Conservation (phyloP, 768 basidiomycete genomes). For the Termitomyces sp. region DNA sequence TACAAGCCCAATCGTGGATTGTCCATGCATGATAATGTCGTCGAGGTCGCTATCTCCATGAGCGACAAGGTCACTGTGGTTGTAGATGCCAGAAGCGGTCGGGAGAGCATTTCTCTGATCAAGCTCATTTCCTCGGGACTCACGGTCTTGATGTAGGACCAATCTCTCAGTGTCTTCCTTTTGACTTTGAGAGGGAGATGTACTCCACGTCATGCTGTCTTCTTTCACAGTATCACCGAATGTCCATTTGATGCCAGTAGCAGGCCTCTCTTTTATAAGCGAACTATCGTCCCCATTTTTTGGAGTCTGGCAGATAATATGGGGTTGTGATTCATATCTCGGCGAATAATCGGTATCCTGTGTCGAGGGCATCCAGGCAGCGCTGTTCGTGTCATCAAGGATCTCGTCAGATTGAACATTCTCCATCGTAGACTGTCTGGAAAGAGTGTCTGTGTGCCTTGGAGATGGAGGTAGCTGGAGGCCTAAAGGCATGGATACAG, state of each 20-base stretch:
- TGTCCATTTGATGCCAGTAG: slow-evolving; percentile 55
- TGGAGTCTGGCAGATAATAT: slow-evolving; percentile 23
- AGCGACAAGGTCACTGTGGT: slow-evolving; percentile 23
- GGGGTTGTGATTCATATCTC: slow-evolving; percentile 30
- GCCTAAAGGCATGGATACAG: slow-evolving; percentile 41
- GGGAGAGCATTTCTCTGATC: slow-evolving; percentile 16
- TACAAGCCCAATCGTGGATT: slow-evolving; percentile 31
- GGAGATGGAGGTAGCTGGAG: slow-evolving; percentile 28
- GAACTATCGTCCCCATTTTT: slow-evolving; percentile 69
- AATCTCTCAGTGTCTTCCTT: slow-evolving; percentile 32
- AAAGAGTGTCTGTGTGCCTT: slow-evolving; percentile 25
- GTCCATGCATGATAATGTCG: slow-evolving; percentile 33
- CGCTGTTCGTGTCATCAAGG: slow-evolving; percentile 42
- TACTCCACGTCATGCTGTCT: slow-evolving; percentile 76
- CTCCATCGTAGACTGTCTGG: slow-evolving; percentile 51
- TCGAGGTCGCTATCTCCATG: slow-evolving; percentile 32
- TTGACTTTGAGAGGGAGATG: slow-evolving; percentile 56
- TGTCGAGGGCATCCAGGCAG: slow-evolving; percentile 53
- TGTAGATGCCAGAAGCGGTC: slow-evolving; percentile 32
- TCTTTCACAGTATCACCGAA: slow-evolving; percentile 51
- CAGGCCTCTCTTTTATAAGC: slow-evolving; percentile 65
- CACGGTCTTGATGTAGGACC: slow-evolving; percentile 15
- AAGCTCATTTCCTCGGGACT: slow-evolving; percentile 11
- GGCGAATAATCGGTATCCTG: slow-evolving; percentile 56
- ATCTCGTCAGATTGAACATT: slow-evolving; percentile 45